These are phyloP conservation scores for Colletotrichum kahawae DNA, from an alignment of 2,329 filamentous ascomycete genomes.

Conservation along the genomic window DNA sequence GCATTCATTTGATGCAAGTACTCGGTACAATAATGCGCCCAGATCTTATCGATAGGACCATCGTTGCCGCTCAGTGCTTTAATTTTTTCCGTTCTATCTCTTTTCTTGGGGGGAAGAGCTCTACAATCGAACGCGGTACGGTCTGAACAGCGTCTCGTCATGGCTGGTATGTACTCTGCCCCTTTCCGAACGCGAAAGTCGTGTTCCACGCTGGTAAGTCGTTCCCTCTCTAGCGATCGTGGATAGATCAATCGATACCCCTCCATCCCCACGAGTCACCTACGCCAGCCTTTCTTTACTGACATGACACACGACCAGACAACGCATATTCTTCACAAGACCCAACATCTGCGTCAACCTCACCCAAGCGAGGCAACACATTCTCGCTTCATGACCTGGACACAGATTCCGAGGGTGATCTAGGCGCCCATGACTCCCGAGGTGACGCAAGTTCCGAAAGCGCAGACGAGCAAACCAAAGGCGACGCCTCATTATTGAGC, in stretches of 20 bases:
- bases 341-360: constrained; percentile 18
- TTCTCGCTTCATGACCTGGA: constrained; percentile 12
- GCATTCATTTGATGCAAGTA: neutral
- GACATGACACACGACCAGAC: neutral
- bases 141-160: neutral
- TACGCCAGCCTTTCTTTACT: neutral
- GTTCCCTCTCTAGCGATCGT: neutral
- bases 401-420: constrained; percentile 20
- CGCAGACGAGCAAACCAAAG: neutral
- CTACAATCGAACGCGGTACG: neutral
- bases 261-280: neutral
- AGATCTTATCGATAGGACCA: constrained; percentile 3
- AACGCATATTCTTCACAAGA: constrained; percentile 6
- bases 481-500: neutral
- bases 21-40: neutral
- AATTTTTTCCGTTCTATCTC: neutral
- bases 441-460: constrained; percentile 16
- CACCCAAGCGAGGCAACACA: constrained; percentile 11
- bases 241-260: neutral
- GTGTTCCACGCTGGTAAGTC: constrained; percentile 20
- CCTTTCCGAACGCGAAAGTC: neutral
- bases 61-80: neutral
- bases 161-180: constrained; percentile 24
- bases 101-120: constrained; percentile 5
- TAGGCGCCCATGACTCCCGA: neutral